Percentiles rank a stretch among this genome's conserved stretches.
phyloP scores from a whole-genome alignment of 2,329 filamentous ascomycete species.

The Dactylellina drechsleri region DNA sequence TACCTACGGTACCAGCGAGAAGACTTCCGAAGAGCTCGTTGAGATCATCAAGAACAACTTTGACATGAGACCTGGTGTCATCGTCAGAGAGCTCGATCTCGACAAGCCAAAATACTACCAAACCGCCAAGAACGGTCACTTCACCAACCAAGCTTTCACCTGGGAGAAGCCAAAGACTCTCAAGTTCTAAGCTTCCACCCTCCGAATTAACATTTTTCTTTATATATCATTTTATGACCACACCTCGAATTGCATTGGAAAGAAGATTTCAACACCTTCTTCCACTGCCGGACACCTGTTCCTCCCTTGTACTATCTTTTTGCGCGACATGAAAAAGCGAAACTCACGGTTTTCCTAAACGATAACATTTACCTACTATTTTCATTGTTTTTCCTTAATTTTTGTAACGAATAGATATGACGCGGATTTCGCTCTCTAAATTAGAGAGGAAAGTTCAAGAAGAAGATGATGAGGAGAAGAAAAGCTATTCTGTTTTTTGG shows the following conservation, averaged over 20 bases:
- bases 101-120: constrained; percentile 96
- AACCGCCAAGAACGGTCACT: constrained; percentile 99
- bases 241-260: constrained; percentile 54
- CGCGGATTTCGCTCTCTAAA: constrained; percentile 7
- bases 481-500: constrained; percentile 39
- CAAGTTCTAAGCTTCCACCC: constrained; percentile 74
- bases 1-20: constrained; percentile 92
- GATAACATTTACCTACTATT: constrained; percentile 19
- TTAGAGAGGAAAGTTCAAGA: constrained; percentile 6
- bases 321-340: constrained; percentile 55
- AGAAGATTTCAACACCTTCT: constrained; percentile 56
- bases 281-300: constrained; percentile 55
- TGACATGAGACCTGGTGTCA: constrained; percentile 96
- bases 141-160: constrained; percentile 96
- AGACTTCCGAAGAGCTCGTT: constrained; percentile 90
- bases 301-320: constrained; percentile 56
- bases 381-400: background rate
- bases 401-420: constrained; percentile 48
- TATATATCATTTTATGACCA: constrained; percentile 25
- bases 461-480: constrained; percentile 23
- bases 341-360: constrained; percentile 52
- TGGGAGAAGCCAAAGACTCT: constrained; percentile 99
- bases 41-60: constrained; percentile 96
- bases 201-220: constrained; percentile 14
- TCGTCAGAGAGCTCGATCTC: constrained; percentile 95